Evolutionary conservation across 2,329 filamentous ascomycete species (phyloP).

Genomic region (Alternaria triticimaculans): DNA sequence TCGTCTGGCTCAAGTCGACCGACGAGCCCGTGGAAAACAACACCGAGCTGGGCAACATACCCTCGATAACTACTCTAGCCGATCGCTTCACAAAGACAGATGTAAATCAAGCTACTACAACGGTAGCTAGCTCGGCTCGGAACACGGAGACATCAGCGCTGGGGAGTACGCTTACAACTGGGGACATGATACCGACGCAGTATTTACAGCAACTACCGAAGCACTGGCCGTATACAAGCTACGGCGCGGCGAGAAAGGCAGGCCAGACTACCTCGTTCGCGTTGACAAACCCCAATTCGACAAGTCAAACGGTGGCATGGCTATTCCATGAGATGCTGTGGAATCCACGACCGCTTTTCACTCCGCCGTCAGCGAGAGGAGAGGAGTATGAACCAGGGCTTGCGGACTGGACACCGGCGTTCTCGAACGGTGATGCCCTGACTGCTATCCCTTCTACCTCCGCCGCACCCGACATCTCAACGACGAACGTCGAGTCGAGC

Average conservation of each 20-base stretch:
- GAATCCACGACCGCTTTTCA: constrained; percentile 11
- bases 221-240: constrained; percentile 19
- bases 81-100: not conserved
- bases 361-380: not conserved
- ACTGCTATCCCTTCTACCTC: not conserved
- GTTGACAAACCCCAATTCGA: not conserved
- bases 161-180: not conserved
- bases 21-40: not conserved
- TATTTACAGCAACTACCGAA: constrained; percentile 14
- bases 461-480: not conserved
- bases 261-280: not conserved
- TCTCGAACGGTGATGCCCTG: not conserved
- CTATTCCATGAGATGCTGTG: not conserved
- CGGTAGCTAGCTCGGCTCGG: not conserved
- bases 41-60: not conserved
- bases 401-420: not conserved
- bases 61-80: not conserved
- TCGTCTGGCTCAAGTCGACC: not conserved
- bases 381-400: not conserved
- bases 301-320: constrained; percentile 8
- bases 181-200: not conserved
- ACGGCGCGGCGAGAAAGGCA: not conserved
- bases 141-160: not conserved
- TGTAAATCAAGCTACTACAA: not conserved
- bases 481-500: not conserved